Percentiles rank a stretch among this genome's conserved stretches.
phyloP scores from a whole-genome alignment of 2,329 filamentous ascomycete species.

The Tolypocladium tundrense region DNA sequence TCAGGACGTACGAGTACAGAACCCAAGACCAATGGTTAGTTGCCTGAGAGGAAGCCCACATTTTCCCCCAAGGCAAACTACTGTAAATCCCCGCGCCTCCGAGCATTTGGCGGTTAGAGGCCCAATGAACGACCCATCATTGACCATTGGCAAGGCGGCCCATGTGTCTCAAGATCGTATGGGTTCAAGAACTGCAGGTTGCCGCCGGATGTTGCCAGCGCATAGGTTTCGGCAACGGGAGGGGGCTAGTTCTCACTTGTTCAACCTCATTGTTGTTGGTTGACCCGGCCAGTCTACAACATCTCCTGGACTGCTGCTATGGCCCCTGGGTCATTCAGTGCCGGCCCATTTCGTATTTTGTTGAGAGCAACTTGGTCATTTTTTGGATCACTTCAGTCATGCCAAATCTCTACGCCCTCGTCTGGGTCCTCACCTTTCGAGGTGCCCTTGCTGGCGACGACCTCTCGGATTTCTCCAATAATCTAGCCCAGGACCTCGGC shows the following conservation, averaged over 20 bases:
- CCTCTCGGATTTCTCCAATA: constrained; percentile 20
- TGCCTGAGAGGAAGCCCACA: background rate
- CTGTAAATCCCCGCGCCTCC: background rate
- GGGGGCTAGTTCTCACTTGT: background rate
- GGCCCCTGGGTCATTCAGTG: background rate
- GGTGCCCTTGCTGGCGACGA: background rate
- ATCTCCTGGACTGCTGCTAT: background rate
- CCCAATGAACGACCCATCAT: background rate
- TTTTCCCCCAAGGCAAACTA: background rate
- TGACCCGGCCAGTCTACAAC: background rate
- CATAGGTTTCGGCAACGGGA: no score
- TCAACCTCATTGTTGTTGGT: background rate
- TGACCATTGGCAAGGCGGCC: background rate
- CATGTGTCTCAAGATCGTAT: no score
- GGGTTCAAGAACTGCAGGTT: background rate
- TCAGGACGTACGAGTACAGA: no score
- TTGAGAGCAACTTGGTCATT: no score
- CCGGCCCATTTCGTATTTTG: no score
- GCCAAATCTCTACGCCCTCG: background rate
- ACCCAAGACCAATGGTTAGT: background rate
- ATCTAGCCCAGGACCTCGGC: constrained; percentile 22
- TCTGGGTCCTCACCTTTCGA: background rate
- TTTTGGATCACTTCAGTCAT: background rate
- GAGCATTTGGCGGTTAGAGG: background rate
- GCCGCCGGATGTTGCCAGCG: no score